Evolutionary conservation across 1,284 basidiomycete species (phyloP), one percentile per base, ranked within the genome.

Genomic region (Ustilago trichophora): DNA sequence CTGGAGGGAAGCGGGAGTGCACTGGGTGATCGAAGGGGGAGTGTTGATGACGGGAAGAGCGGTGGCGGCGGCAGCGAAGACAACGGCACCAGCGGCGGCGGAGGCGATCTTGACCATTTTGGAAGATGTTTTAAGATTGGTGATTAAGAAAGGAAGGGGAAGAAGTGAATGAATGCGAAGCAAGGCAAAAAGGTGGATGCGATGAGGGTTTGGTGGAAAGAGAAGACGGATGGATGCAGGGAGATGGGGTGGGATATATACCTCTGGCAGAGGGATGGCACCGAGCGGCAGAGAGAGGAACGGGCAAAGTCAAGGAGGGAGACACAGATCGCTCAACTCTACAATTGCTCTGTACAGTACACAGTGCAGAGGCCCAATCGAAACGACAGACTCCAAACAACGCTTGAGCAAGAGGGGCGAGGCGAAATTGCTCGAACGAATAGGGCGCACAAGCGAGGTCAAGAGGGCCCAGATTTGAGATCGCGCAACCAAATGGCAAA

Each of bases 41-140:
- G 66, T 51, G 65, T 72, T 62, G 56, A 72, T 49, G 41, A 38
- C 52, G 41, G 69, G 38, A 32, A 31, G 44, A 32, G 53, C 66
- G 12, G 53, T 42, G 33, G 40, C 69, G 27, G 58, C 34, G 40
- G 59, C 52, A 48, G 70, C 70, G 54, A 69, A 43, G 40, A 57
- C 66, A n/a, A 60, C 38, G 60, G 65, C 66, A 55, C 57, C 59
- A 44, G 65, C 59, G 45, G 54, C 54, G 60, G 55, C 47, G 43
- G 63, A 25, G 32, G 60, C 24, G 57, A 66, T 55, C 63, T 71
- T 71, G 54, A 71, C 65, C 65, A 68, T 68, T 57, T 50, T 68
- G 50, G 38, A 24, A 19, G 15, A 43, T 40, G 34, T n/a, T n/a
- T 16, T 19, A 34, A 18, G 24, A 44, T 25, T 34, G 35, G 15